Percentiles rank a stretch among this genome's conserved stretches.
Conservation (phyloP, 148 eudicot genomes). For the Salicornia ramosissima region DNA sequence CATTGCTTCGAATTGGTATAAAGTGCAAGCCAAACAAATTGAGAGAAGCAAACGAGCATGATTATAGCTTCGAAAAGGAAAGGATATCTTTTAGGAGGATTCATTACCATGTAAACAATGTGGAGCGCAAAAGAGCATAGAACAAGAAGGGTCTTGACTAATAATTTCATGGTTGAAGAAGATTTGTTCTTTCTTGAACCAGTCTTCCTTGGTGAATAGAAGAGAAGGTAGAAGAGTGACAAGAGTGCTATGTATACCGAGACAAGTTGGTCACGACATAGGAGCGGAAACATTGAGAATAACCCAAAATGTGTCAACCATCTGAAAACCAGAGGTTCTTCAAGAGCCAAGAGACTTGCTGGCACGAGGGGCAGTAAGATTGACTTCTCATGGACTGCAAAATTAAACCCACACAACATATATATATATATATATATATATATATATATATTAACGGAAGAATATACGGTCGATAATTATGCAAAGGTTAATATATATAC, state of each 20-base stretch:
- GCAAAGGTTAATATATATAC: neutral
- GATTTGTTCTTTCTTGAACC: conserved; percentile 18
- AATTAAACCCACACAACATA: conserved; percentile 3
- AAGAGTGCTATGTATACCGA: conserved; percentile 57
- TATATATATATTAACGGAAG: neutral
- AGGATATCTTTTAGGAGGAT: conserved; percentile 77
- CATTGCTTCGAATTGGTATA: conserved; percentile 72
- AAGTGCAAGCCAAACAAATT: conserved; percentile 55
- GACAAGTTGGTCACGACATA: conserved; percentile 63
- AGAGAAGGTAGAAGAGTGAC: conserved; percentile 57
- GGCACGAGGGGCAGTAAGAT: conserved; percentile 86
- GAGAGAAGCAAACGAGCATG: conserved; percentile 83
- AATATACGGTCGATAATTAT: neutral
- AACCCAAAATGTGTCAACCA: conserved; percentile 66
- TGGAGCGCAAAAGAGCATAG: conserved; percentile 51
- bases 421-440: too few relatives aligned
- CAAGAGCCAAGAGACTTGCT: conserved; percentile 74
- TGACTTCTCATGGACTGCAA: conserved; percentile 91
- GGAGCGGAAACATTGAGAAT: conserved; percentile 90
- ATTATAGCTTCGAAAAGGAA: conserved; percentile 87
- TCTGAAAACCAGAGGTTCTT: conserved; percentile 65
- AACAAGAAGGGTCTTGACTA: conserved; percentile 30
- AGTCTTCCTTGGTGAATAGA: conserved; percentile 47
- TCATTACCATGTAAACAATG: conserved; percentile 45
- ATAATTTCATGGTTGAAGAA: conserved; percentile 23